Conservation (phyloP, 2,329 filamentous ascomycete species). For the Microascus cirrosus region DNA sequence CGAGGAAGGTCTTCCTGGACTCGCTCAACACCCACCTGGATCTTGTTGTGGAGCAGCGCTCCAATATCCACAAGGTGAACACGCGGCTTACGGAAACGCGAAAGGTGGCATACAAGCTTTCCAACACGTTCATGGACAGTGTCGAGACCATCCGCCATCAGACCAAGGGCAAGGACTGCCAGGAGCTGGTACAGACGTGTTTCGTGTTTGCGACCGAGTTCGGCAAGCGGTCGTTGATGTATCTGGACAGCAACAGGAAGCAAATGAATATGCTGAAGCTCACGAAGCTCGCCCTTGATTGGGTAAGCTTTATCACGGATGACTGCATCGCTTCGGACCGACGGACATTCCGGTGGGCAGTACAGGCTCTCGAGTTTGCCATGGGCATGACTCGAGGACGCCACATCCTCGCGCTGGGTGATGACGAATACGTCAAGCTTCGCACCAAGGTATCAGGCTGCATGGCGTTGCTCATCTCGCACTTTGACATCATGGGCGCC, state of each 20-base stretch:
- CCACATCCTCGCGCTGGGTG: slow-evolving; percentile 82
- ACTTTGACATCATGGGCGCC: slow-evolving; percentile 98
- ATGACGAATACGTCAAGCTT: slow-evolving; percentile 74
- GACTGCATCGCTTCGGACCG: slow-evolving; percentile 90
- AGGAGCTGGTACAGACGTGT: slow-evolving; percentile 93
- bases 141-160: slow-evolving; percentile 87
- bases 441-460: slow-evolving; percentile 87
- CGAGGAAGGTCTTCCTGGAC: slow-evolving; percentile 67
- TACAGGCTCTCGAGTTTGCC: slow-evolving; percentile 87
- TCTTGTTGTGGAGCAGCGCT: slow-evolving; percentile 81
- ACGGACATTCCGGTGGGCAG: slow-evolving; percentile 95
- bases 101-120: slow-evolving; percentile 89
- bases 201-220: slow-evolving; percentile 99
- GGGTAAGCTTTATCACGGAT: slow-evolving; percentile 96
- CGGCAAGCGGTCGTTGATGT: slow-evolving; percentile 83
- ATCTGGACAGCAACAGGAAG: slow-evolving; percentile 90
- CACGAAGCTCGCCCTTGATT: slow-evolving; percentile 85
- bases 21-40: slow-evolving; percentile 77
- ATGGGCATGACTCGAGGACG: slow-evolving; percentile 95
- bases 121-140: slow-evolving; percentile 97
- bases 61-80: slow-evolving; percentile 88
- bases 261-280: slow-evolving; percentile 97
- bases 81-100: slow-evolving; percentile 86
- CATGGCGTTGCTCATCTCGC: slow-evolving; percentile 93
- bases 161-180: slow-evolving; percentile 72